A percentile compares a stretch with the other conserved stretches of the same genome.
phyloP scores from a whole-genome alignment of 2,329 filamentous ascomycete species.

The Gliomastix tumulicola region DNA sequence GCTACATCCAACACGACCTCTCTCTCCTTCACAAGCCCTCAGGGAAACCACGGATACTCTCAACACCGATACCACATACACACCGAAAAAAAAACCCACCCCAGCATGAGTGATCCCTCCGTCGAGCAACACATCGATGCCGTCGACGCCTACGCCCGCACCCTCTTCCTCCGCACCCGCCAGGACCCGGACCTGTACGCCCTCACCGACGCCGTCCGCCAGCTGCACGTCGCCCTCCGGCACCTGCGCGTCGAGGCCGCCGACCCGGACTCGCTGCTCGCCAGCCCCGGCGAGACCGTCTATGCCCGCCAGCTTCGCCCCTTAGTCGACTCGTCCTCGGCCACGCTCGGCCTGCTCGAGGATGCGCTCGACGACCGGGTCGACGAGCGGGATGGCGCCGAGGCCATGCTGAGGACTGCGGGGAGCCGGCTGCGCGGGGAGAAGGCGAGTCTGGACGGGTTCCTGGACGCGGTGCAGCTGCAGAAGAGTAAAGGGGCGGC shows the following conservation, averaged over 20 bases:
- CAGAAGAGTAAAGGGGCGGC: slow-evolving; percentile 1
- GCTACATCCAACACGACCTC: too few species aligned
- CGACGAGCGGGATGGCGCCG: slow-evolving; percentile 25
- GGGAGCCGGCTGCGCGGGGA: slow-evolving; percentile 41
- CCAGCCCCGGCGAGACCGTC: slow-evolving; percentile 28
- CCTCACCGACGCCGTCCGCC: slow-evolving; percentile 41
- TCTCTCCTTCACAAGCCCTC: too few species aligned
- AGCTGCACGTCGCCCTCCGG: slow-evolving; percentile 47
- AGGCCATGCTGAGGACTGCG: slow-evolving; percentile 33
- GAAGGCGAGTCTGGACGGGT: slow-evolving; percentile 44
- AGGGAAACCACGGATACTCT: too few species aligned
- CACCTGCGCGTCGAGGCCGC: slow-evolving; percentile 51
- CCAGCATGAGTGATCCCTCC: slow-evolving; percentile 18
- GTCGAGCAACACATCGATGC: slow-evolving; percentile 44
- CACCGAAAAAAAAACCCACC: too few species aligned
- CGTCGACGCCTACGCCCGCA: slow-evolving; percentile 47
- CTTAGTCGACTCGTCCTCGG: slow-evolving; percentile 48
- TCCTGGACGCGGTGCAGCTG: slow-evolving; percentile 51
- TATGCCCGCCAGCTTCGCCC: slow-evolving; percentile 42
- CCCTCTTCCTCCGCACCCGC: slow-evolving; percentile 47
- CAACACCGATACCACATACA: too few species aligned
- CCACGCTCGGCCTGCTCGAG: slow-evolving; percentile 47
- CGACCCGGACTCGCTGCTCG: slow-evolving; percentile 48
- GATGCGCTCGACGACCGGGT: slow-evolving; percentile 45
- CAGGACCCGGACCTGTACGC: slow-evolving; percentile 39